These are phyloP conservation scores for Plasmodium malariae DNA, from an alignment of 169 alveolate genomes.

Conservation along the genomic window DNA sequence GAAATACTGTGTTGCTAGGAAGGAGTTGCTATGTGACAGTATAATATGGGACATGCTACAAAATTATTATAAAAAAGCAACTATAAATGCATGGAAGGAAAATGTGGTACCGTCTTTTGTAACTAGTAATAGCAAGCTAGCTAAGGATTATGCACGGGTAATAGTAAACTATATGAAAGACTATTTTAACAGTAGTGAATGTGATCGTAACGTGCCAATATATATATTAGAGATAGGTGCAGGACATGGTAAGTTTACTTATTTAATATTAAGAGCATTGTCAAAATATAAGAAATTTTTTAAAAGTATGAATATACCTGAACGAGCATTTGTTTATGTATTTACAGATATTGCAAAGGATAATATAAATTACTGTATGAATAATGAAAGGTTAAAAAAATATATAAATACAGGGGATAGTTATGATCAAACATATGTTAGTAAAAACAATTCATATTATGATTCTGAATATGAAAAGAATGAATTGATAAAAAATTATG, in stretches of 20 bases:
- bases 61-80: constrained; percentile 84
- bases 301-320: constrained; percentile 84
- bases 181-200: constrained; percentile 76
- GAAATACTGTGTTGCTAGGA: constrained; percentile 82
- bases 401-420: constrained; percentile 74
- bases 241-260: constrained; percentile 89
- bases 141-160: constrained; percentile 86
- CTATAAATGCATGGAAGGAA: constrained; percentile 89
- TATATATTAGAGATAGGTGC: constrained; percentile 87
- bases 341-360: constrained; percentile 88
- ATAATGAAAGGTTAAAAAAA: constrained; percentile 78
- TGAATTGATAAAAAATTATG: constrained; percentile 20
- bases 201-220: constrained; percentile 79
- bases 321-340: constrained; percentile 87
- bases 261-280: constrained; percentile 84
- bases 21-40: constrained; percentile 84
- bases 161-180: constrained; percentile 86
- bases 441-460: constrained; percentile 56
- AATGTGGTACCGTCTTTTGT: constrained; percentile 89
- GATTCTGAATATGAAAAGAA: constrained; percentile 56
- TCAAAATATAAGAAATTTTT: constrained; percentile 80
- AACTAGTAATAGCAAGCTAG: constrained; percentile 87
- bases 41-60: constrained; percentile 86
- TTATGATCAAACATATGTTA: constrained; percentile 27
- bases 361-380: constrained; percentile 82